phyloP scores from a whole-genome alignment of 257 asterid genomes.

The Solanum corneliomulleri region DNA sequence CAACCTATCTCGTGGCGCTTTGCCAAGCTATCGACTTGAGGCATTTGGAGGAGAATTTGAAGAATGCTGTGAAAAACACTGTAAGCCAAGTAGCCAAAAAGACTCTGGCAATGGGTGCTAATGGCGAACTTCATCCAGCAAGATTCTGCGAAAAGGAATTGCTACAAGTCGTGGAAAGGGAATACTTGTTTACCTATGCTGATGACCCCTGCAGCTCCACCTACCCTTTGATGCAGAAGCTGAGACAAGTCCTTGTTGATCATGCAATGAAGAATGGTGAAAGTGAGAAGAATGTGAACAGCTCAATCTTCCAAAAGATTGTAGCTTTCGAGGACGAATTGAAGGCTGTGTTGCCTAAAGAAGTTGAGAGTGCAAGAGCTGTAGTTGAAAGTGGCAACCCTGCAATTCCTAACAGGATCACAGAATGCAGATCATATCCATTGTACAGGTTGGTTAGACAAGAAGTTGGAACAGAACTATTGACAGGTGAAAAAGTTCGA shows the following conservation, averaged over 20 bases:
- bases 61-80: conserved; percentile 20
- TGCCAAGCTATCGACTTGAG: conserved; percentile 39
- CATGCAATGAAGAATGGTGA: conserved; percentile 35
- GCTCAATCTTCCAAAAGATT: conserved; percentile 42
- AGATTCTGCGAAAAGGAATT: conserved; percentile 40
- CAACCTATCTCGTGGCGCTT: conserved; percentile 30
- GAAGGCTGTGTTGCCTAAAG: conserved; percentile 23
- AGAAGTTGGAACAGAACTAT: too few species aligned
- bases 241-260: conserved; percentile 35
- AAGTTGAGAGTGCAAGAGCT: conserved; percentile 40
- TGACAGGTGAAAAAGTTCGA: too few species aligned
- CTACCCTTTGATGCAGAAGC: conserved; percentile 35
- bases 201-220: conserved; percentile 33
- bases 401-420: too few species aligned
- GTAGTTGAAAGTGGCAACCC: conserved; percentile 1
- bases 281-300: conserved; percentile 14
- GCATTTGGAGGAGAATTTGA: conserved; percentile 35
- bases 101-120: conserved; percentile 23
- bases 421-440: too few species aligned
- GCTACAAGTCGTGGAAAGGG: conserved; percentile 32
- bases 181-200: conserved; percentile 21
- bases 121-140: conserved; percentile 42
- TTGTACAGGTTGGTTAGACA: too few species aligned
- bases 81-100: conserved; percentile 38
- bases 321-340: conserved; percentile 33